These are phyloP conservation scores for Pinus albicaulis DNA, from an alignment of 75 land plant genomes.

Conservation along the genomic window DNA sequence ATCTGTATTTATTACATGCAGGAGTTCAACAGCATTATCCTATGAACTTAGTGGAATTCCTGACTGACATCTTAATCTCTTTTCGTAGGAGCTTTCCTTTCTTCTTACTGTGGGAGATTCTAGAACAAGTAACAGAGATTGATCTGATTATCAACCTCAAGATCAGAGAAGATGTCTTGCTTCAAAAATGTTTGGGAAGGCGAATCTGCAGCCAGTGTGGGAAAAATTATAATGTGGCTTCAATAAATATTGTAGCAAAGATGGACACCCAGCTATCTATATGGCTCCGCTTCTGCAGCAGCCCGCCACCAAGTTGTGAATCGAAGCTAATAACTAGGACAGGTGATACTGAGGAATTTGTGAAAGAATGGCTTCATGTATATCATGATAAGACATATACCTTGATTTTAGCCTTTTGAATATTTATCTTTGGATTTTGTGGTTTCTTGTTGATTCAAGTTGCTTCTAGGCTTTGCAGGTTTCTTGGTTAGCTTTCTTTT, in stretches of 20 bases:
- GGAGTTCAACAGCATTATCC: background rate
- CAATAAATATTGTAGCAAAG: constrained; percentile 63
- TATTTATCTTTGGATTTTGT: background rate
- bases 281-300: constrained; percentile 96
- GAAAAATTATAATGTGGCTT: constrained; percentile 79
- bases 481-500: background rate
- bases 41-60: background rate
- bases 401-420: background rate
- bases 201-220: constrained; percentile 93
- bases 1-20: background rate
- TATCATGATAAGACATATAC: constrained; percentile 70
- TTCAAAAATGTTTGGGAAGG: constrained; percentile 92
- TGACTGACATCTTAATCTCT: background rate
- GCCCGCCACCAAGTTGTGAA: constrained; percentile 83
- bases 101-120: constrained; percentile 58
- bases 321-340: constrained; percentile 72
- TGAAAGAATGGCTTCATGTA: constrained; percentile 67
- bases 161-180: constrained; percentile 80
- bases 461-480: background rate
- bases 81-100: background rate
- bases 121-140: constrained; percentile 77
- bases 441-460: background rate
- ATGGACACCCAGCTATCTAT: constrained; percentile 59
- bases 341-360: constrained; percentile 92
- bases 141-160: constrained; percentile 89